A percentile compares a stretch with the other conserved stretches of the same genome.
phyloP scores from a whole-genome alignment of 345 rosid genomes.

The Brassica nigra region DNA sequence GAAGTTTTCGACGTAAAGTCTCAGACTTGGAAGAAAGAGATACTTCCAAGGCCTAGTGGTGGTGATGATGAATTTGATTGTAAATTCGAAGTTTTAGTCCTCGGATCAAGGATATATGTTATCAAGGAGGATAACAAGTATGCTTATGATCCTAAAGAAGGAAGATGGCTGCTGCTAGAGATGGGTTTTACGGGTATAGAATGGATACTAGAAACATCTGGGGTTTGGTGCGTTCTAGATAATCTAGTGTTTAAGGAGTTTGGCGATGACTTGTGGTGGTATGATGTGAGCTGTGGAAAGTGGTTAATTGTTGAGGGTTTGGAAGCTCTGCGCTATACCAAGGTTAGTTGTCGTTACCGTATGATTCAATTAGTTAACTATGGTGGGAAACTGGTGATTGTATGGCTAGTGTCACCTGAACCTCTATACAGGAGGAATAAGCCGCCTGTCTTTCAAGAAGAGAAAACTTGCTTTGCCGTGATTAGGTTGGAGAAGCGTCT shows the following conservation, averaged over 20 bases:
- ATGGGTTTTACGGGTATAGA: background rate
- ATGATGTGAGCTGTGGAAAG: background rate
- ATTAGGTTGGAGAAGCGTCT: slow-evolving; percentile 2
- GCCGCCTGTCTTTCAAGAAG: background rate
- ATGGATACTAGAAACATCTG: background rate
- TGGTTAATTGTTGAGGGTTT: background rate
- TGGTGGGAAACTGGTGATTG: background rate
- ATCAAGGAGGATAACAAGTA: background rate
- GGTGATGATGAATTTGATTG: background rate
- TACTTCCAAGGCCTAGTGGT: background rate
- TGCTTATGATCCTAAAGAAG: background rate
- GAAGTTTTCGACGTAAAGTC: slow-evolving; percentile 21
- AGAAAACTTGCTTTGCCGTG: background rate
- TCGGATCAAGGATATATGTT: background rate
- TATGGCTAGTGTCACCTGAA: background rate
- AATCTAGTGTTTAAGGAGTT: background rate
- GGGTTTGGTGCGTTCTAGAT: background rate
- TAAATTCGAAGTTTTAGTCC: background rate
- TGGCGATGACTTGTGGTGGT: background rate
- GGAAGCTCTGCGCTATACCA: background rate
- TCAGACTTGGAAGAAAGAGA: slow-evolving; percentile 9
- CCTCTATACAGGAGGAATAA: background rate
- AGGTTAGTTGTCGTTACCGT: background rate
- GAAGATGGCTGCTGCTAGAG: background rate
- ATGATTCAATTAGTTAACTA: background rate